Base-by-base conservation (phyloP, 352 stramenopile species). In the Phytophthora colocasiae region DNA sequence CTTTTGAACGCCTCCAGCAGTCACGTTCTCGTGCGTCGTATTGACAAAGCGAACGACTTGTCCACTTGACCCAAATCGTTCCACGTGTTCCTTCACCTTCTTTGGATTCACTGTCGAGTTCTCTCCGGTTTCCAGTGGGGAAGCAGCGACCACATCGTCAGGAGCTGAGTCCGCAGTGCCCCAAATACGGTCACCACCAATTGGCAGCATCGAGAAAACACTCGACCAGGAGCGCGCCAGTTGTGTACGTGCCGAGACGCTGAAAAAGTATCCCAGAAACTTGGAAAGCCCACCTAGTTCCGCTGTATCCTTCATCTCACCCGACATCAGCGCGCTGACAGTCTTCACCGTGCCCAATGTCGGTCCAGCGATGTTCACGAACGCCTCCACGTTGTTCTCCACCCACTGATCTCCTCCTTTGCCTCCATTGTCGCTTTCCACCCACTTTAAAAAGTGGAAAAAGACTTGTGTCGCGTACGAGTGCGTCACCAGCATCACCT, bases 401-500 rank as follows among this genome's bases (percentile, higher is more conserved):
- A 98, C 89, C 97, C 97, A 99, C n/a, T 90, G 54, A 14, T 87
- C 79, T 2, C 95, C 95, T 34, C 83, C 91, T n/a, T 86, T 87
- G 34, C 91, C 91, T 32, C 91, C 92, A 6, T 87, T 79, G 7
- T 89, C 55, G 45, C 80, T 91, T 44, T 97, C 92, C 45, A 98
- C 95, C 97, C 97, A 99, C 50, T 97, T 86, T 54, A 98, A 89
- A 63, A 99, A 99, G 77, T 97, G 97, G 47, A 97, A 87, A n/a
- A 95, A 79, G 9, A 98, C 80, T 39, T 97, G 91, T 8, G 80
- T 87, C 8, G 92, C 95, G 76, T 98, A 98, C 47, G 89, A 98
- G 73, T 99, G 97, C 8, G 90, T 90, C 15, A 98, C 73, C 10
- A 99, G 53, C 44, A 98, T 89, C 26, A 97, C 94, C 62, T 98